phyloP scores from a whole-genome alignment of 768 basidiomycete species.

The Suillus paluster region DNA sequence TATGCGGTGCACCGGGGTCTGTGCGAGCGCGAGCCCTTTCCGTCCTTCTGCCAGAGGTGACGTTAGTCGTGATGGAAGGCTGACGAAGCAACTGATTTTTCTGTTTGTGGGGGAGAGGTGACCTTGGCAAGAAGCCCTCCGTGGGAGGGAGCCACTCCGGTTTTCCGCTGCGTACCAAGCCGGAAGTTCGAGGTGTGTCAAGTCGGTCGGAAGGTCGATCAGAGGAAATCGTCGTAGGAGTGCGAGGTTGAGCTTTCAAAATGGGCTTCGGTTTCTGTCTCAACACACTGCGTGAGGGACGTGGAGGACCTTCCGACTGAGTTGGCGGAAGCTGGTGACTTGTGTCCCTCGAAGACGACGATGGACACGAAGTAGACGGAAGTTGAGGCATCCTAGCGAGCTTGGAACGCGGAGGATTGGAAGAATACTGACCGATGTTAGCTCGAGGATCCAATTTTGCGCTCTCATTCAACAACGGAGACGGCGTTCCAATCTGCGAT shows the following conservation, averaged over 20 bases:
- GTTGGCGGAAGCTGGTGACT: background rate
- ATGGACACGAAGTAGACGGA: background rate
- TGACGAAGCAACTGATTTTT: slow-evolving; percentile 6
- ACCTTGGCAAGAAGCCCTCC: background rate
- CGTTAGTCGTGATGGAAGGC: slow-evolving; percentile 3
- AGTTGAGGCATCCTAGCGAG: slow-evolving; percentile 8
- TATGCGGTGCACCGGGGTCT: slow-evolving; percentile 27
- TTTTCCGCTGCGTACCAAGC: background rate
- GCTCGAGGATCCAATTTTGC: slow-evolving; percentile 2
- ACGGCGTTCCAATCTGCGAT: slow-evolving; percentile 26
- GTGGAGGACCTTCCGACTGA: background rate
- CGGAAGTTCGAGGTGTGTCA: background rate
- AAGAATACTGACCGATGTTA: background rate
- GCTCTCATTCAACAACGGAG: slow-evolving; percentile 17
- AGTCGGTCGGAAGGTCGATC: background rate
- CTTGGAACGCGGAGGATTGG: slow-evolving; percentile 1
- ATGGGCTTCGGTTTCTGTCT: slow-evolving; percentile 3
- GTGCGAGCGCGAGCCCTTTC: slow-evolving; percentile 35
- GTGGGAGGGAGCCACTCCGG: background rate
- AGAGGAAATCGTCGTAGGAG: background rate
- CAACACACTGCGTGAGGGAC: background rate
- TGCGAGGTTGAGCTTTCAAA: background rate
- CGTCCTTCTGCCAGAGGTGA: slow-evolving; percentile 7
- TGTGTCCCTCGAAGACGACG: background rate
- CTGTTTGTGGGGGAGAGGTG: background rate